Evolutionary conservation across 2,329 filamentous ascomycete species (phyloP).

Genomic region (Lojkania enalia): DNA sequence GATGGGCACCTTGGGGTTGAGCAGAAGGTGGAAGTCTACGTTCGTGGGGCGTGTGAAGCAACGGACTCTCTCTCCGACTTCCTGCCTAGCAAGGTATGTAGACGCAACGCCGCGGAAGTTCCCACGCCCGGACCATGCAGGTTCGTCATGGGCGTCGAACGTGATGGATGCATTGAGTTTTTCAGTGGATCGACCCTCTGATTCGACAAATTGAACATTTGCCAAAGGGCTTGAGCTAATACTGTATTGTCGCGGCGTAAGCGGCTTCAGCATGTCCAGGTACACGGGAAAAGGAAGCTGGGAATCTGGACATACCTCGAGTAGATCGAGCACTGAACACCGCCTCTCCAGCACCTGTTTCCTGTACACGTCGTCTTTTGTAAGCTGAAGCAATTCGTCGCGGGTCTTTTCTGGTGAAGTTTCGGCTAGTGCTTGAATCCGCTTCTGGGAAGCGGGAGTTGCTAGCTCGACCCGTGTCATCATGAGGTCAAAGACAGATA

Average conservation of each 20-base stretch:
- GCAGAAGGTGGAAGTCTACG: slow-evolving; percentile 44
- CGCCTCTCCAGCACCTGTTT: slow-evolving; percentile 13
- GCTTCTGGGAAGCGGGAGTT: slow-evolving; percentile 18
- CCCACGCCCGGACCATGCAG: slow-evolving; percentile 37
- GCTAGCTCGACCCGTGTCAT: slow-evolving; percentile 18
- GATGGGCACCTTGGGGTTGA: slow-evolving; percentile 47
- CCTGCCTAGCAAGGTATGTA: slow-evolving; percentile 39
- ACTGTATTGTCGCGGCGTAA: slow-evolving; percentile 72
- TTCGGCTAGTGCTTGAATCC: slow-evolving; percentile 17
- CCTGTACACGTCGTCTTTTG: slow-evolving; percentile 32
- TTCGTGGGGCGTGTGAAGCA: slow-evolving; percentile 38
- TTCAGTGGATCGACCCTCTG: not conserved
- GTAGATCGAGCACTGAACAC: slow-evolving; percentile 20
- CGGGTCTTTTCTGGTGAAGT: slow-evolving; percentile 10
- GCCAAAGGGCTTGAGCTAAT: slow-evolving; percentile 71
- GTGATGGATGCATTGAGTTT: slow-evolving; percentile 61
- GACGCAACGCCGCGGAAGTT: slow-evolving; percentile 43
- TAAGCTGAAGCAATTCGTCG: slow-evolving; percentile 16
- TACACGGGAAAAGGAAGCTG: slow-evolving; percentile 60
- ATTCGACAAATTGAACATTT: slow-evolving; percentile 37
- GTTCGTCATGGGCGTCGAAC: slow-evolving; percentile 62
- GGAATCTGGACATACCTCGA: slow-evolving; percentile 18
- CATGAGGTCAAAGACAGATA: slow-evolving; percentile 16
- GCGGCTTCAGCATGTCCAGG: slow-evolving; percentile 69
- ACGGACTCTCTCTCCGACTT: slow-evolving; percentile 38